Evolutionary conservation across 345 rosid species (phyloP).

Genomic region (Pistacia integerrima): DNA sequence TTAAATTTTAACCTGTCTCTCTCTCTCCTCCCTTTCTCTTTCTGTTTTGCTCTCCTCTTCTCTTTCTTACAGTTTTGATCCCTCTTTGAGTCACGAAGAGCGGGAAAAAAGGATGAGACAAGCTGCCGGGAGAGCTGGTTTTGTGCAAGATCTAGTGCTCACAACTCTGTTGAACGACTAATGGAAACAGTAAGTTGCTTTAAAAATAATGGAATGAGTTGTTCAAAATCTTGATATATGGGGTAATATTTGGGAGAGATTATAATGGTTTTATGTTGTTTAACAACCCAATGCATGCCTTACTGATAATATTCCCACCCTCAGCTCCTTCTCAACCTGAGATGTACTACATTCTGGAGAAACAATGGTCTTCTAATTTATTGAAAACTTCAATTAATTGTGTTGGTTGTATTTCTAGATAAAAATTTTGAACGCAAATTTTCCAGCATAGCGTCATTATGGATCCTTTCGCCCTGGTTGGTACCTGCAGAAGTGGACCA

Average conservation of each 20-base stretch:
- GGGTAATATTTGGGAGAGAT: slow-evolving; percentile 23
- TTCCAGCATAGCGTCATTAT: slow-evolving; percentile 11
- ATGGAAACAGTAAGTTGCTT: slow-evolving; percentile 26
- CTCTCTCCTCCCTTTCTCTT: neutral
- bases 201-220: slow-evolving; percentile 29
- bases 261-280: slow-evolving; percentile 8
- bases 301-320: slow-evolving; percentile 16
- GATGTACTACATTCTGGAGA: slow-evolving; percentile 25
- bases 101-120: slow-evolving; percentile 54
- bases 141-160: slow-evolving; percentile 53
- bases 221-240: slow-evolving; percentile 15
- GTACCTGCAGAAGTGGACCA: neutral
- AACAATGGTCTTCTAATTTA: slow-evolving; percentile 22
- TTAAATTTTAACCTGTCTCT: neutral
- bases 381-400: slow-evolving; percentile 14
- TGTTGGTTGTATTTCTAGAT: slow-evolving; percentile 6
- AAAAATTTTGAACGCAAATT: neutral
- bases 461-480: neutral
- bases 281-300: slow-evolving; percentile 9
- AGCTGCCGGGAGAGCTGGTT: slow-evolving; percentile 55
- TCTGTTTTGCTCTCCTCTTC: neutral
- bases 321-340: slow-evolving; percentile 5
- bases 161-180: slow-evolving; percentile 42
- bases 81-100: slow-evolving; percentile 59
- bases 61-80: slow-evolving; percentile 49